Conservation (phyloP, 2,329 filamentous ascomycete genomes). For the Aspergillus jensenii region DNA sequence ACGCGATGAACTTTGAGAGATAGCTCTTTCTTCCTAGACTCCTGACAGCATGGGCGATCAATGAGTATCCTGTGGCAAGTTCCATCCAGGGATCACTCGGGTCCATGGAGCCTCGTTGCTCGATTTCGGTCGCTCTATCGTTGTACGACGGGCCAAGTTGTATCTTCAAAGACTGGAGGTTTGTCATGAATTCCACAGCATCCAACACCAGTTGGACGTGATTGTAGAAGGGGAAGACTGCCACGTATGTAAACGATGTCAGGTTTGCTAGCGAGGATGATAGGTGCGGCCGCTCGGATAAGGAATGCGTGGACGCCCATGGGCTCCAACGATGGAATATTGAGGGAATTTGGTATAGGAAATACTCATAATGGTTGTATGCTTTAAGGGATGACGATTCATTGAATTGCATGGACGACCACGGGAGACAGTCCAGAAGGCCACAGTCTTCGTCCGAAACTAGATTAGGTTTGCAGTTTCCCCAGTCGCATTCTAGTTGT, state of each 20-base stretch:
- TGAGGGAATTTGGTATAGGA: conserved; percentile 62
- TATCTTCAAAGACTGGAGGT: conserved; percentile 55
- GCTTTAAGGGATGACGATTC: conserved; percentile 73
- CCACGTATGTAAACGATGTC: conserved; percentile 56
- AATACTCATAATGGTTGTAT: conserved; percentile 72
- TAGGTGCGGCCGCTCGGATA: conserved; percentile 30
- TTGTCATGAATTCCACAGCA: conserved; percentile 50
- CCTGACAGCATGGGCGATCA: conserved; percentile 42
- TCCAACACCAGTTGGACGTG: conserved; percentile 54
- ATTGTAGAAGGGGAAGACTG: conserved; percentile 65
- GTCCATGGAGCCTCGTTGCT: conserved; percentile 40
- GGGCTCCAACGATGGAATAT: conserved; percentile 52
- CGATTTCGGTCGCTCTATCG: conserved; percentile 40
- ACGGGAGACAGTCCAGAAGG: conserved; percentile 62
- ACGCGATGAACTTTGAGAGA: conserved; percentile 27
- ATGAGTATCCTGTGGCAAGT: conserved; percentile 51
- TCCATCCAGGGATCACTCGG: conserved; percentile 54
- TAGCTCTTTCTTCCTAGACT: conserved; percentile 22
- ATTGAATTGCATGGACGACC: conserved; percentile 67
- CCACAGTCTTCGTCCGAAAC: conserved; percentile 28
- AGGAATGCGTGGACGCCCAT: conserved; percentile 31
- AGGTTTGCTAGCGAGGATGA: conserved; percentile 46
- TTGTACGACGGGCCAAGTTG: conserved; percentile 48
- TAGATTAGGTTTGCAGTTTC: conserved; percentile 18
- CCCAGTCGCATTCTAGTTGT: conserved; percentile 37